Conservation (phyloP, 176 grass and related monocot genomes). For the Aegilops bicornis region DNA sequence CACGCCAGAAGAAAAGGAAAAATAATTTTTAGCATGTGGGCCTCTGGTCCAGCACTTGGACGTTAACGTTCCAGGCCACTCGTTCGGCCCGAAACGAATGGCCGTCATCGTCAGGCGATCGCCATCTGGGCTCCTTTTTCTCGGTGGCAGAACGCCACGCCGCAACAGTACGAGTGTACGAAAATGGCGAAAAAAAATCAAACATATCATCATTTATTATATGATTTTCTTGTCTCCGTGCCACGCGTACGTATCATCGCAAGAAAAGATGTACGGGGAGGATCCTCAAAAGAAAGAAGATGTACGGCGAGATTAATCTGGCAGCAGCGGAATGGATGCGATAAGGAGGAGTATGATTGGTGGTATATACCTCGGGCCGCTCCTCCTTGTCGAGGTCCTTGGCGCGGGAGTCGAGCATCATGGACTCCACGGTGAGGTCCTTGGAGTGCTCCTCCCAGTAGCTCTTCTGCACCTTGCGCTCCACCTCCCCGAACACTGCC, state of each 20-base stretch:
- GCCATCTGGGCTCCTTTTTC: not conserved
- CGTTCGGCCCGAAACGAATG: not conserved
- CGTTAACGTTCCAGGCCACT: not conserved
- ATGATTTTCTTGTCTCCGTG: not conserved
- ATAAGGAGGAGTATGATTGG: not conserved
- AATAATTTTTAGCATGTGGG: not conserved
- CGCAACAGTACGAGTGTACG: not conserved
- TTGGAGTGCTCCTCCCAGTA: conserved; percentile 98
- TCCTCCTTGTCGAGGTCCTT: conserved; percentile 95
- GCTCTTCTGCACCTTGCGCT: conserved; percentile 80
- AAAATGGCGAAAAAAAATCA: too few species aligned
- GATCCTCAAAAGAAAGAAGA: too few species aligned
- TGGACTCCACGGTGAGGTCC: conserved; percentile 91
- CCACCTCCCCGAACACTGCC: conserved; percentile 45
- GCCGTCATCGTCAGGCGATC: not conserved
- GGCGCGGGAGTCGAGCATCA: conserved; percentile 97
- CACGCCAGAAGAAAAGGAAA: not conserved
- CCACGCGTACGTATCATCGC: not conserved
- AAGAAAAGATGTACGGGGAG: not conserved
- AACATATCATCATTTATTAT: too few species aligned
- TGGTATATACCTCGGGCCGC: conserved; percentile 58
- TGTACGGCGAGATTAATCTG: not conserved
- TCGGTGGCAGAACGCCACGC: not conserved
- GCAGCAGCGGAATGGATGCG: not conserved
- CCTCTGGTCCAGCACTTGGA: not conserved